phyloP scores from a whole-genome alignment of 2,329 filamentous ascomycete species.

The Coleophoma cylindrospora region DNA sequence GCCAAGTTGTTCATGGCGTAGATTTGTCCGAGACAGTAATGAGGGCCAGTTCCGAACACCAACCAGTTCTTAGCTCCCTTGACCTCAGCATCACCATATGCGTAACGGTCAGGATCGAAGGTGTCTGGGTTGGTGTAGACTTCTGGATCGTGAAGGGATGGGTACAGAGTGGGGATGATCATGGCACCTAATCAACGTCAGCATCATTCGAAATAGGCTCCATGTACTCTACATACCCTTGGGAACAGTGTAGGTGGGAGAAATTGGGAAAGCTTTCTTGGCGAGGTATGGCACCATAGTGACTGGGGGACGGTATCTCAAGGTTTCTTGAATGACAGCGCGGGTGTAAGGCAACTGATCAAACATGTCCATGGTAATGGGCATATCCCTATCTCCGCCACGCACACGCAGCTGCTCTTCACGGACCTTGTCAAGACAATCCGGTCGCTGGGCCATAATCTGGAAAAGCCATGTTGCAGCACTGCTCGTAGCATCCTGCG shows the following conservation, averaged over 20 bases:
- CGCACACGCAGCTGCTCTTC: conserved; percentile 82
- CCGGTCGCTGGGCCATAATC: conserved; percentile 87
- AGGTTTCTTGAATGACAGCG: conserved; percentile 83
- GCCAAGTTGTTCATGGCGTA: conserved; percentile 89
- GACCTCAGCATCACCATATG: conserved; percentile 75
- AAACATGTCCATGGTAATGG: conserved; percentile 76
- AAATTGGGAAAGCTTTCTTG: conserved; percentile 94
- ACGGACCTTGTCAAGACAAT: conserved; percentile 81
- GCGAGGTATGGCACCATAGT: conserved; percentile 94
- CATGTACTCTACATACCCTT: conserved; percentile 53
- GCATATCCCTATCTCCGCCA: conserved; percentile 66
- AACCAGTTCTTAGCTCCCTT: conserved; percentile 90
- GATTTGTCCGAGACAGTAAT: conserved; percentile 92
- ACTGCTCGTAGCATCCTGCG: conserved; percentile 93
- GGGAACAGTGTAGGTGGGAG: conserved; percentile 80
- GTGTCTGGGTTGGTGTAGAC: conserved; percentile 85
- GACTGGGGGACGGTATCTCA: conserved; percentile 92
- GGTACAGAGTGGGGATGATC: conserved; percentile 88
- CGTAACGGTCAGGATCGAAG: conserved; percentile 90
- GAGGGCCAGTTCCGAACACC: conserved; percentile 91
- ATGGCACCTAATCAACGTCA: conserved; percentile 59
- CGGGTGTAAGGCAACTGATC: conserved; percentile 88
- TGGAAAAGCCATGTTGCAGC: conserved; percentile 96
- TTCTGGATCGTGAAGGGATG: conserved; percentile 86
- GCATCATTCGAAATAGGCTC: conserved; percentile 8